Base-by-base conservation (phyloP, 1,284 basidiomycete species). In the Papiliotrema flavescens region DNA sequence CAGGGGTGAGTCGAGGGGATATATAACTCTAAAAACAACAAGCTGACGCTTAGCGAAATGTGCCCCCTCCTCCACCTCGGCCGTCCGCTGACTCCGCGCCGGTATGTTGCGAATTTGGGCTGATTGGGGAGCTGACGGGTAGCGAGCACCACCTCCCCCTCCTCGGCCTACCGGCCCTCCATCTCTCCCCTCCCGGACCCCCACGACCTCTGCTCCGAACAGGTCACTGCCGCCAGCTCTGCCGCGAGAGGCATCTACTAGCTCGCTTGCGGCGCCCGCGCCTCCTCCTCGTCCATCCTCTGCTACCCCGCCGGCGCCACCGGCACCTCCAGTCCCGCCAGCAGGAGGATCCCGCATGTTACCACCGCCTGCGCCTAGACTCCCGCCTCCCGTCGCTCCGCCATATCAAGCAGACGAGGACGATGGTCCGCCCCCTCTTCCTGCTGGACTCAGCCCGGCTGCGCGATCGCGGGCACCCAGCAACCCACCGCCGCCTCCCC, bases 261-360 rank as follows among this genome's bases (percentile, higher is more conserved):
- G 62, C 3, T 48, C 63, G 37, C 66, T 65, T 6, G 50, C 57
- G n/a, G 53, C 58, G 1, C 61, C 60, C 13, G 35, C 59, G 5
- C 64, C 62, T 5, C 68, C 62, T 17, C 36, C 51, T 32, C 56
- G 61, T 49, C 60, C 67, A 7, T 64, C 60, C 9, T 53, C 54
- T 15, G 53, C 63, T 46, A 54, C 60, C 85, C 81, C 14, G 87
- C 82, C 73, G 82, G 88, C 82, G 67, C 84, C 88, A 3, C 88
- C 88, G 1, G 76, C 81, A 1, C 79, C 90, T 49, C 85, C 87
- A 4, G 75, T 79, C 6, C 62, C 56, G 49, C 60, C 20, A 45
- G 52, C 36, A 82, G 70, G 83, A 85, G 59, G 79, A 65, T 55
- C 11, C 61, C 68, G 13, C 48, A 66, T 23, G 55, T 52, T 22